These are phyloP conservation scores for Diaporthe helianthi DNA, from an alignment of 2,329 filamentous ascomycete species.

Conservation along the genomic window DNA sequence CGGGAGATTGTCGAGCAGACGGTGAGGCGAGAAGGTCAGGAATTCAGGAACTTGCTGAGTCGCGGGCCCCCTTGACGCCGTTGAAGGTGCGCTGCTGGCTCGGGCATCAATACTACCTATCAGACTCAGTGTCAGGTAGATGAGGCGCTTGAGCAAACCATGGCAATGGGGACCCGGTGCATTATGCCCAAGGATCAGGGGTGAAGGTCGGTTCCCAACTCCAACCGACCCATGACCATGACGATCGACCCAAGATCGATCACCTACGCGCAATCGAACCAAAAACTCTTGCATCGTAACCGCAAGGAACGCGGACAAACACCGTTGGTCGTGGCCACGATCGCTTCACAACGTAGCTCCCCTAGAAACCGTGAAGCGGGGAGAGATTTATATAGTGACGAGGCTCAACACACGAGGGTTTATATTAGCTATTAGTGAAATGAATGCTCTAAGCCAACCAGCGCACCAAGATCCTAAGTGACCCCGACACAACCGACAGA, in stretches of 20 bases:
- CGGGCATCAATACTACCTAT: constrained; percentile 19
- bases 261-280: background rate
- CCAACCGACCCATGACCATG: background rate
- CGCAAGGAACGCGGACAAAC: background rate
- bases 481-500: constrained; percentile 1
- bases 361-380: background rate
- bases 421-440: constrained; percentile 45
- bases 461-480: constrained; percentile 24
- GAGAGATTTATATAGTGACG: constrained; percentile 22
- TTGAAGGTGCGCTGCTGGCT: background rate
- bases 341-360: background rate
- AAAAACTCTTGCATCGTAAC: no score
- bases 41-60: background rate
- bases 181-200: constrained; percentile 16
- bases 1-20: background rate
- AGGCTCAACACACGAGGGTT: constrained; percentile 43
- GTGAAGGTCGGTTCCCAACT: background rate
- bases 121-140: constrained; percentile 18
- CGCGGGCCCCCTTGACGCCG: background rate
- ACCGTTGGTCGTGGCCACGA: background rate
- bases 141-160: constrained; percentile 12
- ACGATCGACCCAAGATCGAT: constrained; percentile 16
- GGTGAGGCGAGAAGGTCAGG: background rate
- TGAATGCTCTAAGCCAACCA: constrained; percentile 29
- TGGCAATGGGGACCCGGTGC: background rate